Conservation (phyloP, 2,329 filamentous ascomycete genomes). For the Botrytis squamosa region DNA sequence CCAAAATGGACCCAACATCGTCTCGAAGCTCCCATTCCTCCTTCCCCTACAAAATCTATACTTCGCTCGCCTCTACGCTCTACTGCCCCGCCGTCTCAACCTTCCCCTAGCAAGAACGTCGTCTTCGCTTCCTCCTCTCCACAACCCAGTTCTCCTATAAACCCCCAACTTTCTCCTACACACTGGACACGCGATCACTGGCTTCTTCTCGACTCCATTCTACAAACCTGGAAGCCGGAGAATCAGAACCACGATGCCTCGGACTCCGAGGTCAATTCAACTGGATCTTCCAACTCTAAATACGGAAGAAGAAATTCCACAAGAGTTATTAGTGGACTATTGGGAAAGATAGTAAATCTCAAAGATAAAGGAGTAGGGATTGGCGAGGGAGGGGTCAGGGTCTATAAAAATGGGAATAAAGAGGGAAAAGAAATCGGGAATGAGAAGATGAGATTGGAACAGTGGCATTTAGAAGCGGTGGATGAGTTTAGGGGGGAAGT, state of each 20-base stretch:
- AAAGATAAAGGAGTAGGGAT: conserved; percentile 14
- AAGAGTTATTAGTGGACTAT: conserved; percentile 36
- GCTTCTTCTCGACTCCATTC: conserved; percentile 35
- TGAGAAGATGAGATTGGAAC: conserved; percentile 35
- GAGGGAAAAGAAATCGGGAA: conserved; percentile 22
- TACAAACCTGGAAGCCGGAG: conserved; percentile 34
- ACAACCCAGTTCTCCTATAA: conserved; percentile 27
- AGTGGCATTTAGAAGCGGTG: conserved; percentile 40
- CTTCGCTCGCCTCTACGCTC: conserved; percentile 36
- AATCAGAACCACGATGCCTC: conserved; percentile 18
- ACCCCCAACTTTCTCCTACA: conserved; percentile 30
- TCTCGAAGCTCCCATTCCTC: conserved; percentile 19
- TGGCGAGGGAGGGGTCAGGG: background rate
- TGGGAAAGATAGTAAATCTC: conserved; percentile 34
- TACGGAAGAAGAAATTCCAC: conserved; percentile 33
- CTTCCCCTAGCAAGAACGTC: conserved; percentile 35
- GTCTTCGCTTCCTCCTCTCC: conserved; percentile 39
- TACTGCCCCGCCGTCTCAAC: conserved; percentile 14
- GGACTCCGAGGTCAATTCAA: background rate
- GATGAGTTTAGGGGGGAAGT: conserved; percentile 37
- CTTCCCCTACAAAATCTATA: conserved; percentile 38
- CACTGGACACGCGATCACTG: conserved; percentile 39
- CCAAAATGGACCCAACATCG: conserved; percentile 33
- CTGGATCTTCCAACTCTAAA: conserved; percentile 9
- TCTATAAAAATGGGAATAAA: background rate